Conservation (phyloP, 139 green algal species). For the Micromonas pusilla region DNA sequence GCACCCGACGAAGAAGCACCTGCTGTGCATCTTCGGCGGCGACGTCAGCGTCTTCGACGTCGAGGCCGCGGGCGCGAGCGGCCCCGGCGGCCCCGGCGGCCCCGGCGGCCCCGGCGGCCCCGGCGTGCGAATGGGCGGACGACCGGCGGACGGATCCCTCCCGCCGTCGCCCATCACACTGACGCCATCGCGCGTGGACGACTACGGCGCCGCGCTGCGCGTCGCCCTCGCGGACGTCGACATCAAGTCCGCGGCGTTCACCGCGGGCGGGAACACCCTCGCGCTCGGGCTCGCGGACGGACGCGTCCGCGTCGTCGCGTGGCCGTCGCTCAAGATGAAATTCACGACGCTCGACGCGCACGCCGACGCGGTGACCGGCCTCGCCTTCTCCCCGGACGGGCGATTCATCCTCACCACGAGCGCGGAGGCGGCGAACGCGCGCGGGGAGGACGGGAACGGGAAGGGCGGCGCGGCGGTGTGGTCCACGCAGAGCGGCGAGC, state of each 20-base stretch:
- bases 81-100: neutral
- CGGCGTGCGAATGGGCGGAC: neutral
- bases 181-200: neutral
- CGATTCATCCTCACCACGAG: neutral
- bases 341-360: slow-evolving; percentile 10
- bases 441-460: neutral
- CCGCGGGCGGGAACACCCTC: neutral
- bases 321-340: slow-evolving; percentile 9
- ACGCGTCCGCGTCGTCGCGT: neutral
- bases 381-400: slow-evolving; percentile 9
- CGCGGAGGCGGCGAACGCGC: neutral
- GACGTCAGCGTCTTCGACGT: slow-evolving; percentile 2
- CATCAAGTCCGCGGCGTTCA: slow-evolving; percentile 18
- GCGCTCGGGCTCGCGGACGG: slow-evolving; percentile 14
- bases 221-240: neutral
- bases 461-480: neutral
- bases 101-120: neutral
- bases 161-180: neutral
- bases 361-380: slow-evolving; percentile 1
- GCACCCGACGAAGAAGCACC: neutral
- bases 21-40: slow-evolving; percentile 5
- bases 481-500: neutral
- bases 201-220: neutral
- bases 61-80: neutral
- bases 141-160: neutral